Conservation (phyloP, 2,329 filamentous ascomycete genomes). For the Trichoderma citrinoviride region DNA sequence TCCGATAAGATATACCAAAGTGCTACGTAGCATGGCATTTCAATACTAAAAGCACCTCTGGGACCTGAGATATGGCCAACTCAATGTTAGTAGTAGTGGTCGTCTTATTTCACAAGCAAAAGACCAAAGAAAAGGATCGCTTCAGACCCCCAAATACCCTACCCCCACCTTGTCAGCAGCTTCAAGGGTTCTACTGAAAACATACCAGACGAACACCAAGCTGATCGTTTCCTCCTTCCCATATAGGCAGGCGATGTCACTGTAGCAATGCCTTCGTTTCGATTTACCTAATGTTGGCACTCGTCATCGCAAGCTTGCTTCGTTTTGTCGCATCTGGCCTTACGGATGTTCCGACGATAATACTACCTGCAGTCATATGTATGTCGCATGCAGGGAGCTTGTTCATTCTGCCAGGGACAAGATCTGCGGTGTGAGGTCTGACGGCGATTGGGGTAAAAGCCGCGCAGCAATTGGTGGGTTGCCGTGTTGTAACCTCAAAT, state of each 20-base stretch:
- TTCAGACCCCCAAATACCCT: constrained; percentile 9
- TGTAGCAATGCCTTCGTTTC: background rate
- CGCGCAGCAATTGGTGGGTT: background rate
- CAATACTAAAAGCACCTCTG: no score
- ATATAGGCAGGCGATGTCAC: constrained; percentile 16
- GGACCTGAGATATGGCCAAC: no score
- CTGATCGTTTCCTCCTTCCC: constrained; percentile 18
- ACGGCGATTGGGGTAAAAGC: background rate
- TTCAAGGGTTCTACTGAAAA: background rate
- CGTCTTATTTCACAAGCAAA: no score
- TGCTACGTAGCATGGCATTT: no score
- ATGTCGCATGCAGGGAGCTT: background rate
- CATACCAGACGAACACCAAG: background rate
- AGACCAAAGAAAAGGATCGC: background rate
- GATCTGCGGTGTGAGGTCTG: constrained; percentile 7
- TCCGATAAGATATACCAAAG: no score
- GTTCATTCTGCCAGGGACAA: background rate
- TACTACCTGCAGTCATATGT: no score
- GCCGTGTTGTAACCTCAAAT: background rate
- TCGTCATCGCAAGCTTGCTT: constrained; percentile 3
- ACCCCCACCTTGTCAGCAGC: constrained; percentile 20
- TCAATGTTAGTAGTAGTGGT: no score
- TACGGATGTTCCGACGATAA: background rate
- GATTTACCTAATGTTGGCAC: background rate
- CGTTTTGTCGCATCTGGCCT: background rate